Conservation (phyloP, 2,329 filamentous ascomycete species). For the Pseudopyricularia javanii region DNA sequence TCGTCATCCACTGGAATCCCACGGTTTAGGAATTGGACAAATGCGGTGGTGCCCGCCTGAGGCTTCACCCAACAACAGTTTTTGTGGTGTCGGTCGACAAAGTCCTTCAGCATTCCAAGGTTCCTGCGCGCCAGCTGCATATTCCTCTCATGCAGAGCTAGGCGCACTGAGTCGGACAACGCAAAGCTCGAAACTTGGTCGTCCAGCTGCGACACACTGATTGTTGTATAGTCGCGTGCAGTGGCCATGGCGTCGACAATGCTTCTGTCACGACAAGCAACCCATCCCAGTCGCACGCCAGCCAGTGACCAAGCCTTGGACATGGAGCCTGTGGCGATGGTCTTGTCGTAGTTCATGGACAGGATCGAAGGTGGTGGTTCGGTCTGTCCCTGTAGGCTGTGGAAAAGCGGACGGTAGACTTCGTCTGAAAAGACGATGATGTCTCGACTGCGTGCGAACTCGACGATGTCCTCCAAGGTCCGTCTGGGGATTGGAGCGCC, state of each 20-base stretch:
- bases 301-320: constrained; percentile 79
- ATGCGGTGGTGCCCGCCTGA: constrained; percentile 67
- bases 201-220: constrained; percentile 73
- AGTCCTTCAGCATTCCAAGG: constrained; percentile 50
- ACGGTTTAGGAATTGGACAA: constrained; percentile 49
- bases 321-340: constrained; percentile 66
- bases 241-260: constrained; percentile 52
- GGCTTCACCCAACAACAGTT: constrained; percentile 62
- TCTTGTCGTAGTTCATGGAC: constrained; percentile 58
- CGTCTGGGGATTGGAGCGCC: constrained; percentile 52
- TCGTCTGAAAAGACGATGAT: constrained; percentile 67
- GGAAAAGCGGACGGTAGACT: constrained; percentile 76
- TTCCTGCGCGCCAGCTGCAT: constrained; percentile 57
- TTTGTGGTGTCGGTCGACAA: constrained; percentile 51
- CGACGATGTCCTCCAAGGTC: constrained; percentile 46
- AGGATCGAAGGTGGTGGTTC: constrained; percentile 50
- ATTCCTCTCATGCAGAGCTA: constrained; percentile 33
- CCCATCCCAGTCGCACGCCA: constrained; percentile 74
- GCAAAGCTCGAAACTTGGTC: constrained; percentile 69
- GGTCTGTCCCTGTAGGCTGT: constrained; percentile 39
- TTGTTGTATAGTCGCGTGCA: constrained; percentile 73
- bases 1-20: constrained; percentile 55
- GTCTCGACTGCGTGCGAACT: constrained; percentile 46
- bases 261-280: constrained; percentile 50
- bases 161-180: constrained; percentile 35